phyloP scores from a whole-genome alignment of 2,329 filamentous ascomycete species.

The Diaporthe destruens region DNA sequence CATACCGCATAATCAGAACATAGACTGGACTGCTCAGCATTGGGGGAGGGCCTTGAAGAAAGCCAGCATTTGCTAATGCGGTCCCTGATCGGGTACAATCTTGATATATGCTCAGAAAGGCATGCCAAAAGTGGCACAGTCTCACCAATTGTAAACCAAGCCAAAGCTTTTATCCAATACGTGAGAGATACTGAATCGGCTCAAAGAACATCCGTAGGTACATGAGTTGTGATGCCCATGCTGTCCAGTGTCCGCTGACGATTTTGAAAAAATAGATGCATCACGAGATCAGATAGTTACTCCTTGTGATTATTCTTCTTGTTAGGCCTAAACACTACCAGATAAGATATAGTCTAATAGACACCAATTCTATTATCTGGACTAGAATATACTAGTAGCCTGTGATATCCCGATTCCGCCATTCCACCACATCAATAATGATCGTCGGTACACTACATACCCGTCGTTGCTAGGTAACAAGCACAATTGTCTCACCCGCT shows the following conservation, averaged over 20 bases:
- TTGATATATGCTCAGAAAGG: no score
- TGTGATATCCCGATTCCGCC: background rate
- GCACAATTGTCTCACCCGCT: background rate
- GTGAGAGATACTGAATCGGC: background rate
- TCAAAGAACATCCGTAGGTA: background rate
- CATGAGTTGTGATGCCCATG: background rate
- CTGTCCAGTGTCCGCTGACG: no score
- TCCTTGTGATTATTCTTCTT: background rate
- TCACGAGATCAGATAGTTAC: background rate
- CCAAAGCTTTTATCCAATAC: background rate
- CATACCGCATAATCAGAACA: background rate
- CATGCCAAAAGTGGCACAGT: no score
- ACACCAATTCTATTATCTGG: no score
- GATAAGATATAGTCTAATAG: background rate
- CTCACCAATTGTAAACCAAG: no score
- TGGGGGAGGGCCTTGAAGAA: background rate
- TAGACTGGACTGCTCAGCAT: background rate
- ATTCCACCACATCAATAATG: background rate
- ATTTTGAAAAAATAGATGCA: background rate
- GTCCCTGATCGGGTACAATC: background rate
- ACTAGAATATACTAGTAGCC: background rate
- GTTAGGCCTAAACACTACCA: background rate
- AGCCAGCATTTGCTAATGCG: background rate
- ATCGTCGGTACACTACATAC: background rate
- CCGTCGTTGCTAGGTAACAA: slow-evolving; percentile 8